Percentiles rank a stretch among this genome's conserved stretches.
Evolutionary conservation across 208 protist species (phyloP).

Genomic region (Wallacemonas sp.): DNA sequence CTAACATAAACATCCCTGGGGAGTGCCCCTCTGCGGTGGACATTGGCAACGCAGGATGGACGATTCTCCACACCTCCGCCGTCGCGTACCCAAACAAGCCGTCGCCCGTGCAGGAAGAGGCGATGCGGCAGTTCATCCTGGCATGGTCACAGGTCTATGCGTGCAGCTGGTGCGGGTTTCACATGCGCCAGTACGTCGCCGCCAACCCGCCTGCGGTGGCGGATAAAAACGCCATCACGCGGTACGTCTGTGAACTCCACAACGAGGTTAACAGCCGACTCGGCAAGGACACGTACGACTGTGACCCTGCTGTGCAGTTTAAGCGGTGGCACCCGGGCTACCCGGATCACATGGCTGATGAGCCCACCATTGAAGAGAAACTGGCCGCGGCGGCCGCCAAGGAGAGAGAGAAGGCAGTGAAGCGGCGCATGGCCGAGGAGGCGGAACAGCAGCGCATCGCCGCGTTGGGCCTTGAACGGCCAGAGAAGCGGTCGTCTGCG

Average conservation of each 20-base stretch:
- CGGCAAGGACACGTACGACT: slow-evolving; percentile 77
- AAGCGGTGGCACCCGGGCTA: slow-evolving; percentile 87
- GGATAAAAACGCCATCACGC: slow-evolving; percentile 65
- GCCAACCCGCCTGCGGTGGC: slow-evolving; percentile 64
- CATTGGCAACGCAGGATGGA: slow-evolving; percentile 82
- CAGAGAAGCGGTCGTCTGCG: slow-evolving; percentile 1
- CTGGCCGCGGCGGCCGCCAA: slow-evolving; percentile 9
- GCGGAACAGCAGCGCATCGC: slow-evolving; percentile 1
- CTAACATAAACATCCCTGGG: slow-evolving; percentile 25
- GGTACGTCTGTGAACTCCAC: slow-evolving; percentile 91
- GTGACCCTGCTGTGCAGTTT: slow-evolving; percentile 70
- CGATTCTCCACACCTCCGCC: slow-evolving; percentile 81
- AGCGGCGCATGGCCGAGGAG: neutral
- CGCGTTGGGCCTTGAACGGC: neutral
- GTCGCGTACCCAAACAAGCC: slow-evolving; percentile 86
- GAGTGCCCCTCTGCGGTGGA: slow-evolving; percentile 36
- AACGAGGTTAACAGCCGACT: slow-evolving; percentile 83
- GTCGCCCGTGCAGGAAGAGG: slow-evolving; percentile 47
- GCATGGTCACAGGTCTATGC: slow-evolving; percentile 85
- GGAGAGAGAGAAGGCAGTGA: slow-evolving; percentile 3
- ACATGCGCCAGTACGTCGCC: slow-evolving; percentile 84
- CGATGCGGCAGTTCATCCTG: slow-evolving; percentile 77
- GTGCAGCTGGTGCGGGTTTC: slow-evolving; percentile 85
- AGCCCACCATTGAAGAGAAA: slow-evolving; percentile 41
- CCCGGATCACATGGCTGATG: slow-evolving; percentile 77